Percentiles rank a stretch among this genome's conserved stretches.
Evolutionary conservation across 2,329 filamentous ascomycete species (phyloP).

Genomic region (Blastomyces silverae): DNA sequence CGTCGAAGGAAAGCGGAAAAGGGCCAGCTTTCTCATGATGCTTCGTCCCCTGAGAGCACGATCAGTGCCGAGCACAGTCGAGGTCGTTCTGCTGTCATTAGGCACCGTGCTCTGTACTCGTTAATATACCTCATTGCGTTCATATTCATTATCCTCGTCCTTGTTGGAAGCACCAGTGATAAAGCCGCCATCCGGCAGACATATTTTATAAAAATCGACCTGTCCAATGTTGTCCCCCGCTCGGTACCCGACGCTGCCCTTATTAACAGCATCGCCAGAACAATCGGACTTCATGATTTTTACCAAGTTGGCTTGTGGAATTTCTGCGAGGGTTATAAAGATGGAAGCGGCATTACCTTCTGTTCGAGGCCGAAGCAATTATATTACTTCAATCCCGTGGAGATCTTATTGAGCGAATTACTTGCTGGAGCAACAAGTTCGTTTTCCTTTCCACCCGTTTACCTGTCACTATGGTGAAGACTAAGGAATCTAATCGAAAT

Average conservation of each 20-base stretch:
- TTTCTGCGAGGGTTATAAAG: constrained; percentile 78
- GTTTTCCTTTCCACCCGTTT: constrained; percentile 24
- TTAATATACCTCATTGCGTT: constrained; percentile 66
- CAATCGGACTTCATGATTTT: constrained; percentile 84
- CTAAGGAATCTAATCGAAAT: neutral
- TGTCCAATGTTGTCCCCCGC: constrained; percentile 71
- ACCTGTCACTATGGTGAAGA: neutral
- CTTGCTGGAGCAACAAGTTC: constrained; percentile 69
- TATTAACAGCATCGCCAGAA: constrained; percentile 81
- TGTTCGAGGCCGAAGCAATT: constrained; percentile 65
- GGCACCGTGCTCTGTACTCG: constrained; percentile 59
- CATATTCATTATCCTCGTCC: constrained; percentile 72
- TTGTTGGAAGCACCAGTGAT: constrained; percentile 66
- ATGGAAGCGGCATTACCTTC: constrained; percentile 58
- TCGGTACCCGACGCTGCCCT: constrained; percentile 64
- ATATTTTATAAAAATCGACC: constrained; percentile 78
- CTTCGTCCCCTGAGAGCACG: neutral
- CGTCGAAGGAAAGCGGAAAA: constrained; percentile 6
- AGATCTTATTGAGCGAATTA: constrained; percentile 71
- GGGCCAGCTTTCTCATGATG: neutral
- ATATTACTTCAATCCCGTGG: constrained; percentile 89
- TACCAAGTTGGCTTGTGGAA: constrained; percentile 90
- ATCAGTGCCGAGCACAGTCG: neutral
- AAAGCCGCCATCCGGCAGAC: constrained; percentile 58
- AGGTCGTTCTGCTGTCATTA: neutral